phyloP scores from a whole-genome alignment of 1,139 yeast species.

The Saccharomyces uvarum region DNA sequence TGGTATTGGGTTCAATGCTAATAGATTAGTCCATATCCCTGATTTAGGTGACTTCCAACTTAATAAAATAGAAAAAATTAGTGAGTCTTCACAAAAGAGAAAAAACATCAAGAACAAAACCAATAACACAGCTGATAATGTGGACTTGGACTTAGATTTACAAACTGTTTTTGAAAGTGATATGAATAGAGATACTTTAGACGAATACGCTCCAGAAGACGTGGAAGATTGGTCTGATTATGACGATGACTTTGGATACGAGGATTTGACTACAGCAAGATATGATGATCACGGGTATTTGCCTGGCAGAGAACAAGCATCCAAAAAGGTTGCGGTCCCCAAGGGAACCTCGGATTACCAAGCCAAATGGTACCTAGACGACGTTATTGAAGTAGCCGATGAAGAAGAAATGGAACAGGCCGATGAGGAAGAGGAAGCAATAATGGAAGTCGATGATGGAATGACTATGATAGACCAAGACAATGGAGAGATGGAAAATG shows the following conservation, averaged over 20 bases:
- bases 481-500: conserved; percentile 23
- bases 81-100: conserved; percentile 19
- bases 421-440: conserved; percentile 33
- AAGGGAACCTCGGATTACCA: conserved; percentile 91
- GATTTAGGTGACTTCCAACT: conserved; percentile 86
- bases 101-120: conserved; percentile 10
- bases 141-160: conserved; percentile 19
- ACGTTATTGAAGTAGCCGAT: conserved; percentile 44
- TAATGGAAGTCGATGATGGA: conserved; percentile 26
- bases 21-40: conserved; percentile 76
- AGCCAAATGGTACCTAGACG: conserved; percentile 82
- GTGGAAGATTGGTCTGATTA: conserved; percentile 41
- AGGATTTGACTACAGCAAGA: conserved; percentile 48
- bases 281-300: conserved; percentile 66
- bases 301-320: conserved; percentile 34
- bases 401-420: conserved; percentile 39
- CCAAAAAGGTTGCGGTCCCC: conserved; percentile 49
- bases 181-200: conserved; percentile 56
- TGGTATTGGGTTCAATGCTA: conserved; percentile 73
- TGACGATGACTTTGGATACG: conserved; percentile 39
- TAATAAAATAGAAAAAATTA: conserved; percentile 51
- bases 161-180: conserved; percentile 37
- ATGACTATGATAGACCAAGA: conserved; percentile 34
- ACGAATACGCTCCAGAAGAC: conserved; percentile 57
- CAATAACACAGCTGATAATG: conserved; percentile 8